A percentile compares a stretch with the other conserved stretches of the same genome.
phyloP scores from a whole-genome alignment of 129 eudicot genomes.

The Helichrysum umbraculigerum region DNA sequence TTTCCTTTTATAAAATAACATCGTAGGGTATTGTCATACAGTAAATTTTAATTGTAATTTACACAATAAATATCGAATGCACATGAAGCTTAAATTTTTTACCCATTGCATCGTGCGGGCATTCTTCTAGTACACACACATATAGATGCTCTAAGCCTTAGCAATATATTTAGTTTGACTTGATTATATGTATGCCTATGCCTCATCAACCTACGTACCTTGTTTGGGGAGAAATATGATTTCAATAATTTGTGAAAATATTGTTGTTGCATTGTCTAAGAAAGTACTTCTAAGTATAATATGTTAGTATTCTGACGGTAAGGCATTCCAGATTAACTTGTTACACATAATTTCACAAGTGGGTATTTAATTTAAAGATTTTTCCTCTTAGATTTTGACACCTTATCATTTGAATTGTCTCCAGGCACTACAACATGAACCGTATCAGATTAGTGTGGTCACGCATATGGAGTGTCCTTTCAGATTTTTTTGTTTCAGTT shows the following conservation, averaged over 20 bases:
- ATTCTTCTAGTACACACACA: too few relatives aligned
- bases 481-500: conserved; percentile 94
- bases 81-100: too few relatives aligned
- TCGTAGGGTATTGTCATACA: too few relatives aligned
- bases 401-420: conserved; percentile 47
- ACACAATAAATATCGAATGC: too few relatives aligned
- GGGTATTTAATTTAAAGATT: not conserved
- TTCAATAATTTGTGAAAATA: not conserved
- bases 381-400: conserved; percentile 19
- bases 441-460: conserved; percentile 99
- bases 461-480: conserved; percentile 95
- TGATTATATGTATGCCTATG: conserved; percentile 4
- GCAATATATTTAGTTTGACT: conserved; percentile 13
- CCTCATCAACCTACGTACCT: too few relatives aligned
- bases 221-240: not conserved
- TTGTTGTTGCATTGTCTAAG: not conserved
- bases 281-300: not conserved
- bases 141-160: not conserved
- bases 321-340: too few relatives aligned
- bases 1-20: too few relatives aligned
- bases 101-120: too few relatives aligned
- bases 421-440: conserved; percentile 99
- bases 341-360: not conserved
- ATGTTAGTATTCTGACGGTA: too few relatives aligned
- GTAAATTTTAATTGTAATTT: too few relatives aligned